These are phyloP conservation scores for Hanseniaspora jakobsenii DNA, from an alignment of 805 yeast genomes.

Conservation along the genomic window DNA sequence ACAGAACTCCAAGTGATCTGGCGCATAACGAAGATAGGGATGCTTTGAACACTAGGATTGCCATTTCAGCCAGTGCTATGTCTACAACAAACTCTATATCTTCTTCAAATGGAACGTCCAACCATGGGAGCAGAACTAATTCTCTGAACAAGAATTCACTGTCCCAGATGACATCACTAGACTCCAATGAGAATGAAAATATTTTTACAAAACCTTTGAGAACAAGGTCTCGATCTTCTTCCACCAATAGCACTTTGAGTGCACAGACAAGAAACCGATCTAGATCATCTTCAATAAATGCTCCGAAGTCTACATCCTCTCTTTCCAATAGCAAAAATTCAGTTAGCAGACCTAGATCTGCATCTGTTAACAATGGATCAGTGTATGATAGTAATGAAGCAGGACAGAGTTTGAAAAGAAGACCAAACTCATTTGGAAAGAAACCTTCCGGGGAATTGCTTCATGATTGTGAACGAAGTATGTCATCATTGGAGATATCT, in stretches of 20 bases:
- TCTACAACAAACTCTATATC: constrained; percentile 6
- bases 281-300: not conserved
- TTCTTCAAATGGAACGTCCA: not conserved
- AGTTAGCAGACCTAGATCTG: no score
- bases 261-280: no score
- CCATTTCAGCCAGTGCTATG: constrained; percentile 2
- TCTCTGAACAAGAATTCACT: not conserved
- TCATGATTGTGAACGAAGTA: no score
- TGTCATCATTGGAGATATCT: no score
- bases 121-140: not conserved
- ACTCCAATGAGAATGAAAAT: constrained; percentile 9
- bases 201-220: not conserved
- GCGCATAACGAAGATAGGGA: not conserved
- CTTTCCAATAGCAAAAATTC: not conserved
- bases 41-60: not conserved
- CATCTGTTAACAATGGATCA: no score
- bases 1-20: not conserved
- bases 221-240: no score
- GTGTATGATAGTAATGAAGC: no score
- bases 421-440: no score
- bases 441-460: no score
- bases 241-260: no score
- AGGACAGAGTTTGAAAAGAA: no score
- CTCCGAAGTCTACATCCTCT: not conserved
- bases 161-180: no score